A percentile compares a stretch with the other conserved stretches of the same genome.
Conservation (phyloP, 352 stramenopile species). For the Globisporangium lucens region DNA sequence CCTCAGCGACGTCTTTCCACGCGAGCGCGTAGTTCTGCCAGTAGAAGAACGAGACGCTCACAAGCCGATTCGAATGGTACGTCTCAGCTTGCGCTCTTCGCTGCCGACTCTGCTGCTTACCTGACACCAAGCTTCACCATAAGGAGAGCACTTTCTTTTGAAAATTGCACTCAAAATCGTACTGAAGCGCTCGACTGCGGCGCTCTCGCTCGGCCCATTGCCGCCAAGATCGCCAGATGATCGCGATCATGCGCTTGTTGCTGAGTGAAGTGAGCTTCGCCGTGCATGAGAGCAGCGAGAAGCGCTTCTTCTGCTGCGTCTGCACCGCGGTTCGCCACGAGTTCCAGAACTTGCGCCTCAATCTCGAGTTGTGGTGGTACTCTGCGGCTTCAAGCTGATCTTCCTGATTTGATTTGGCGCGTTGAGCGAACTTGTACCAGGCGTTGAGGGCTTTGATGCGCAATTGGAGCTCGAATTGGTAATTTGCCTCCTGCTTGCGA, state of each 20-base stretch:
- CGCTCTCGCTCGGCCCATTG: conserved; percentile 9
- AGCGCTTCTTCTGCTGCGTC: conserved; percentile 33
- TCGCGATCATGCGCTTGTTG: conserved; percentile 15
- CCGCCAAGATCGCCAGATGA: conserved; percentile 26
- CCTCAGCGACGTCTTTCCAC: conserved; percentile 49
- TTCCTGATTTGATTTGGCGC: conserved; percentile 3
- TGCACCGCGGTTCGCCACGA: conserved; percentile 23
- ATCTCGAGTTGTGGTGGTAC: background rate
- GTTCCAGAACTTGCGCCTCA: conserved; percentile 10
- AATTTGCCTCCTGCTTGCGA: background rate
- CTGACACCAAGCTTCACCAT: conserved; percentile 17
- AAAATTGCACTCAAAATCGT: conserved; percentile 7
- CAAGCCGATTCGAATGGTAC: conserved; percentile 32
- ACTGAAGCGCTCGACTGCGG: conserved; percentile 5
- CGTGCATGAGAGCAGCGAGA: conserved; percentile 46
- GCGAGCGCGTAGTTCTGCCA: conserved; percentile 77
- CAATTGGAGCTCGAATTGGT: conserved; percentile 7
- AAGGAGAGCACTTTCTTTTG: conserved; percentile 1
- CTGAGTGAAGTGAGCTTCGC: conserved; percentile 40
- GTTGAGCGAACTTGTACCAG: conserved; percentile 1
- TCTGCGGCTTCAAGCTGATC: conserved; percentile 16
- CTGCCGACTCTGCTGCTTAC: conserved; percentile 15
- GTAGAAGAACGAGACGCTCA: conserved; percentile 54
- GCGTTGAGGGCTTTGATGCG: background rate
- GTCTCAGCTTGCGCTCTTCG: conserved; percentile 14